Base-by-base conservation (phyloP, 139 green algal genomes). In the Diplosphaera chodatii region DNA sequence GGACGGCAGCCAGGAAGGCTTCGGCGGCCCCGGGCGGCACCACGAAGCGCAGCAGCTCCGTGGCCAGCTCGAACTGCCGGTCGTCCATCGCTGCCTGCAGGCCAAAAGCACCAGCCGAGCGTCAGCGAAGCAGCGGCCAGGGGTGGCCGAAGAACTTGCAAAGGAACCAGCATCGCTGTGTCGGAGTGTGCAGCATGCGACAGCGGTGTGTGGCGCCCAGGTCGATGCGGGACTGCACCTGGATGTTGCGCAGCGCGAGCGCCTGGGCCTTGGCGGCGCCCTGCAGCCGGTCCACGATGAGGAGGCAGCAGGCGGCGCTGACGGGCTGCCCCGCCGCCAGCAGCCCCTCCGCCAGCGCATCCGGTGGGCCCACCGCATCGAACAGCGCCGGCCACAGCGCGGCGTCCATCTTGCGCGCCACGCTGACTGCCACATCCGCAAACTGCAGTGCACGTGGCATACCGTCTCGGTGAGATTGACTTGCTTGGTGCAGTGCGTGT, bases 391-490 rank as follows among this genome's bases (percentile, higher is more conserved):
- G 85, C 94, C 94, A 98, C 72, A 97, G 85, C 27, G 79, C 59
- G 1, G 89, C 86, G 74, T 99, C 94, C 4, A 92, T 98, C 83
- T 98, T 99, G 67, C 94, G 85, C 34, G 92, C 90, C 16, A 99
- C 93, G 40, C 79, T 88, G 1, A 99, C 92, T 30, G 98, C 88
- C 15, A 96, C 84, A 41, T 98, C 93, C 0, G 80, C 73, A 34
- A 80, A 91, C 48, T 66, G 55, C 34, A 64, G 40, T 37, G 13
- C 4, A 64, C 15, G 37, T 10, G 8, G 5, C 13, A 32, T 6
- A 56, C 4, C 27, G 8, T 30, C 20, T 18, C n/a, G n/a, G n/a
- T n/a, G n/a, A n/a, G n/a, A n/a, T n/a, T n/a, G n/a, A n/a, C n/a
- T n/a, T n/a, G n/a, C n/a, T n/a, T n/a, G n/a, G n/a, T n/a, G n/a